phyloP scores from a whole-genome alignment of 1,139 yeast species.

The Diutina sp. region DNA sequence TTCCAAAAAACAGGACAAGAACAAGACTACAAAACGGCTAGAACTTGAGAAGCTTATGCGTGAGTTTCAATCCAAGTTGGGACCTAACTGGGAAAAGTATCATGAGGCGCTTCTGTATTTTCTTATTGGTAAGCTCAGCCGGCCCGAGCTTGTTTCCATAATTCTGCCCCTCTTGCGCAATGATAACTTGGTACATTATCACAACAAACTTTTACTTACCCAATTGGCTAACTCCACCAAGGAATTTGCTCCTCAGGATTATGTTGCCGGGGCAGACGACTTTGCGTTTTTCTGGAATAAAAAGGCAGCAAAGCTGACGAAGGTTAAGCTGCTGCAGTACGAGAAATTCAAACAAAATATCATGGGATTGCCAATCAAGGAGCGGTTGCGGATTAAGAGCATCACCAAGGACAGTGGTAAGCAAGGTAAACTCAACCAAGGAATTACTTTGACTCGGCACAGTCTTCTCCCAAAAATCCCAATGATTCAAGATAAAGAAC shows the following conservation, averaged over 20 bases:
- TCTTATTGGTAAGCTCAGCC: constrained; percentile 66
- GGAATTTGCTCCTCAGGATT: constrained; percentile 15
- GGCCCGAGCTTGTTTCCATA: constrained; percentile 54
- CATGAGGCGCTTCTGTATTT: constrained; percentile 69
- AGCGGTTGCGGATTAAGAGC: constrained; percentile 71
- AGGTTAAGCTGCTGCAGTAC: constrained; percentile 49
- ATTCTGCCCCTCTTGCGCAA: constrained; percentile 41
- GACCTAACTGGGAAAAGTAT: constrained; percentile 75
- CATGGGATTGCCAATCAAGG: constrained; percentile 75
- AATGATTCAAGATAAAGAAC: constrained; percentile 47
- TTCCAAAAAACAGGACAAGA: constrained; percentile 21
- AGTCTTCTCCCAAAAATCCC: constrained; percentile 84
- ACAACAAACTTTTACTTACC: constrained; percentile 70
- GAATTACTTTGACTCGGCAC: constrained; percentile 72
- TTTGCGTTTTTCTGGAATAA: constrained; percentile 49
- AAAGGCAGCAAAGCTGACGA: constrained; percentile 28
- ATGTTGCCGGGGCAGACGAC: constrained; percentile 13
- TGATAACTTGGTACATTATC: constrained; percentile 35
- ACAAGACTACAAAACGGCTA: constrained; percentile 26
- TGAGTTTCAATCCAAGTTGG: constrained; percentile 61
- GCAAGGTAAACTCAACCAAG: constrained; percentile 61
- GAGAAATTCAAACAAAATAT: constrained; percentile 78
- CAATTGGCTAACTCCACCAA: constrained; percentile 76
- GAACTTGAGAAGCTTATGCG: constrained; percentile 65
- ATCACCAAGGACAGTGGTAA: constrained; percentile 78